Percentiles rank a stretch among this genome's conserved stretches.
These are phyloP conservation scores for Rhynchospora pubera DNA, from an alignment of 176 grass and related monocot species.

Conservation along the genomic window DNA sequence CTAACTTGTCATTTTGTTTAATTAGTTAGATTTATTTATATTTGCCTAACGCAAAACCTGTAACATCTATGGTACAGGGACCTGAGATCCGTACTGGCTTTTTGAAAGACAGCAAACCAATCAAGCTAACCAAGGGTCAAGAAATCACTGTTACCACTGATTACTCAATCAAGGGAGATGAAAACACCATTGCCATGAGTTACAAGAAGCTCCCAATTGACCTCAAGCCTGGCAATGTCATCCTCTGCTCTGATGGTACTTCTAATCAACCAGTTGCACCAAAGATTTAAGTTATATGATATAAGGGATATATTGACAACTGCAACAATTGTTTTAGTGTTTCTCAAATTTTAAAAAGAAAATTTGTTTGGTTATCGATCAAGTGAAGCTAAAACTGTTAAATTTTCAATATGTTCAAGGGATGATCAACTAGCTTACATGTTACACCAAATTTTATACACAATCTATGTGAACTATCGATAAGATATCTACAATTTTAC, in stretches of 20 bases:
- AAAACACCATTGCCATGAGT: conserved; percentile 76
- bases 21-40: neutral
- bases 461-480: too few species aligned
- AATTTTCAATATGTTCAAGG: too few species aligned
- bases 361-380: too few species aligned
- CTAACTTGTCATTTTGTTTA: neutral
- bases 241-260: conserved; percentile 67
- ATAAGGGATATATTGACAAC: neutral
- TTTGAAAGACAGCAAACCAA: conserved; percentile 75
- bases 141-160: conserved; percentile 81
- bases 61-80: conserved; percentile 33
- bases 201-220: conserved; percentile 89
- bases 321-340: too few species aligned
- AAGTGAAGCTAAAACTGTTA: too few species aligned
- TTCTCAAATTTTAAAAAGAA: too few species aligned
- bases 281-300: neutral
- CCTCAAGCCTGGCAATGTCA: conserved; percentile 80
- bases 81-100: conserved; percentile 95
- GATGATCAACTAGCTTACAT: too few species aligned
- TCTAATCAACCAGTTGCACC: neutral
- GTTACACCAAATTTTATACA: too few species aligned
- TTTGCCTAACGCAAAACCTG: neutral
- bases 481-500: too few species aligned
- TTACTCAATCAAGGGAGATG: conserved; percentile 79
- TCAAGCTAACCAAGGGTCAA: conserved; percentile 78